Evolutionary conservation across 2,329 filamentous ascomycete genomes (phyloP), one percentile per base, ranked within the genome.

Genomic region (Coniochaeta ligniaria): DNA sequence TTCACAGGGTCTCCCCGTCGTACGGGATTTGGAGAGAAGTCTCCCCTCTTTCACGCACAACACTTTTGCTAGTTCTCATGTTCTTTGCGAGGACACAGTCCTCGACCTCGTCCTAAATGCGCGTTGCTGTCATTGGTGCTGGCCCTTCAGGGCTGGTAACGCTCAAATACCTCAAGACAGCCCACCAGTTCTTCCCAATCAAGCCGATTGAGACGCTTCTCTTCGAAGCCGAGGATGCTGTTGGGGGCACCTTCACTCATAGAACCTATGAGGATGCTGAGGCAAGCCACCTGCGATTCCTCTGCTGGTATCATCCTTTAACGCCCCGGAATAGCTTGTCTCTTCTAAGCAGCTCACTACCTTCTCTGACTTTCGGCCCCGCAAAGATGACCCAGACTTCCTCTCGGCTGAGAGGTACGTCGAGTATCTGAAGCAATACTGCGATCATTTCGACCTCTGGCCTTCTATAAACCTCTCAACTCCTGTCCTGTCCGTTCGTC

Each of bases 231-330:
- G 73, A 75, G 60, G 64, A 70, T 9, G 70, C 68, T 1, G 66
- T 79, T 6, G 78, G 75, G 8, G 76, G 77, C 3, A 77, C 75
- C 0, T 80, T 80, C 61, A 66, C 70, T n/a, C 70, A 76, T 59
- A 71, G 75, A 9, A 71, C 71, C 6, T 80, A 79, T 60, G 75
- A 79, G 60, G 75, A 78, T 62, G 75, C 75, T 9, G 77, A 79
- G 65, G 71, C 72, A 38, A 57, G 12, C 38, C 22, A 56, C 4
- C 17, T 11, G 17, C 38, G 16, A 5, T 17, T n/a, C 17, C 4
- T 3, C 16, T 9, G 16, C 4, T 11, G 38, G 4, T 20, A 11
- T n/a, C 11, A n/a, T 41, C 20, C 12, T 11, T 20, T 47, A 47
- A 47, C 22, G 2, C 26, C 14, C 47, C 16, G 14, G 33, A 6